A percentile compares a stretch with the other conserved stretches of the same genome.
phyloP scores from a whole-genome alignment of 805 yeast genomes.

The Maudiozyma bulderi region DNA sequence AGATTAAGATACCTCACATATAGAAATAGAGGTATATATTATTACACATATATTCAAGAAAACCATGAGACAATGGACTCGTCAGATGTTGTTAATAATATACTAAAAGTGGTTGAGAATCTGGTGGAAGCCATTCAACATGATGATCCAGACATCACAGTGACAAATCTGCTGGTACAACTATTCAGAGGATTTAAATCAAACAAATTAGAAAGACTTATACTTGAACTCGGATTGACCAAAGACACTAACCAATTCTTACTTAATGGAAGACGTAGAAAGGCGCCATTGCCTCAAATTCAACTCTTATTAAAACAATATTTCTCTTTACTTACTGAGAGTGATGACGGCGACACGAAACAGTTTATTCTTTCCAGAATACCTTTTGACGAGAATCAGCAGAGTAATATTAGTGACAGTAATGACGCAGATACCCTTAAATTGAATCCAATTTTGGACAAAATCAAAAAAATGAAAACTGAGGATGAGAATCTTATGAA shows the following conservation, averaged over 20 bases:
- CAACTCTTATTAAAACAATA: slow-evolving; percentile 11
- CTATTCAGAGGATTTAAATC: slow-evolving; percentile 43
- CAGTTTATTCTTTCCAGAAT: background rate
- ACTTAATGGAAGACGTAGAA: slow-evolving; percentile 13
- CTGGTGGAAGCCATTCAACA: slow-evolving; percentile 54
- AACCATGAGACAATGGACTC: slow-evolving; percentile 20
- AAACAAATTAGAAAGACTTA: slow-evolving; percentile 41
- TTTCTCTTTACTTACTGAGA: slow-evolving; percentile 8
- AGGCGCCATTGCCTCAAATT: slow-evolving; percentile 24
- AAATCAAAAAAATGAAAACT: slow-evolving; percentile 29
- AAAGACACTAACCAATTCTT: slow-evolving; percentile 26
- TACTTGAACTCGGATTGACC: slow-evolving; percentile 50
- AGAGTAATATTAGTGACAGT: too few species aligned
- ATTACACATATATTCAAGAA: slow-evolving; percentile 33
- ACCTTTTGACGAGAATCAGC: background rate
- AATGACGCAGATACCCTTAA: background rate
- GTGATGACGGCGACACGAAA: slow-evolving; percentile 8
- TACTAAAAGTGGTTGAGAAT: slow-evolving; percentile 46
- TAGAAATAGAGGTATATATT: slow-evolving; percentile 73
- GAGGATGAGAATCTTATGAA: slow-evolving; percentile 31
- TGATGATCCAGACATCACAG: slow-evolving; percentile 54
- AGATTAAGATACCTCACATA: slow-evolving; percentile 66
- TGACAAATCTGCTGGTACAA: slow-evolving; percentile 41
- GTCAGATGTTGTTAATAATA: slow-evolving; percentile 34
- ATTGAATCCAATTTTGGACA: slow-evolving; percentile 23